Evolutionary conservation across 2,329 filamentous ascomycete species (phyloP).

Genomic region (Arthrobotrys entomopaga): DNA sequence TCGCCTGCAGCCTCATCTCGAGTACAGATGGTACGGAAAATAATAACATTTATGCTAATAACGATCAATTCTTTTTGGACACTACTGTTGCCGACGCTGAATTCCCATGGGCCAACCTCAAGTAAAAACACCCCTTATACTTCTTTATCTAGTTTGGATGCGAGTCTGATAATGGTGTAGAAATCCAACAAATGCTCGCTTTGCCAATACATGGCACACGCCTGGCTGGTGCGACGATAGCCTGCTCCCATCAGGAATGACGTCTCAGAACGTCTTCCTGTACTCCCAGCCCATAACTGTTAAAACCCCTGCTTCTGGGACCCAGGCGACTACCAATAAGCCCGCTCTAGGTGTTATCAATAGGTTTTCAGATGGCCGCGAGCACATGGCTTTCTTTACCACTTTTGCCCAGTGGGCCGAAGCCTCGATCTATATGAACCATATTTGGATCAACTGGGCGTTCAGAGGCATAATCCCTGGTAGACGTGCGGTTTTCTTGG

Average conservation of each 20-base stretch:
- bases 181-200: slow-evolving; percentile 48
- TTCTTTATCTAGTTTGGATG: too few species aligned
- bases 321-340: slow-evolving; percentile 2
- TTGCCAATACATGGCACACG: slow-evolving; percentile 39
- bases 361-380: slow-evolving; percentile 66
- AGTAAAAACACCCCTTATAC: slow-evolving; percentile 59
- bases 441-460: slow-evolving; percentile 53
- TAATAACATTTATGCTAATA: slow-evolving; percentile 62
- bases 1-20: slow-evolving; percentile 65
- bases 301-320: slow-evolving; percentile 18
- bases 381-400: slow-evolving; percentile 73
- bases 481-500: slow-evolving; percentile 10
- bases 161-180: background rate
- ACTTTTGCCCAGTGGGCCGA: slow-evolving; percentile 67
- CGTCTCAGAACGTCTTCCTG: slow-evolving; percentile 40
- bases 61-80: slow-evolving; percentile 59
- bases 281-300: slow-evolving; percentile 38
- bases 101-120: slow-evolving; percentile 69
- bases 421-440: slow-evolving; percentile 44
- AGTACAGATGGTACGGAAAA: slow-evolving; percentile 66
- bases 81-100: slow-evolving; percentile 63
- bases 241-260: slow-evolving; percentile 36
- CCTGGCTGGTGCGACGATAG: slow-evolving; percentile 40
- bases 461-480: slow-evolving; percentile 62
- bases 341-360: slow-evolving; percentile 70